Base-by-base conservation (phyloP, 2,329 filamentous ascomycete genomes). In the Trichoderma semiorbis region DNA sequence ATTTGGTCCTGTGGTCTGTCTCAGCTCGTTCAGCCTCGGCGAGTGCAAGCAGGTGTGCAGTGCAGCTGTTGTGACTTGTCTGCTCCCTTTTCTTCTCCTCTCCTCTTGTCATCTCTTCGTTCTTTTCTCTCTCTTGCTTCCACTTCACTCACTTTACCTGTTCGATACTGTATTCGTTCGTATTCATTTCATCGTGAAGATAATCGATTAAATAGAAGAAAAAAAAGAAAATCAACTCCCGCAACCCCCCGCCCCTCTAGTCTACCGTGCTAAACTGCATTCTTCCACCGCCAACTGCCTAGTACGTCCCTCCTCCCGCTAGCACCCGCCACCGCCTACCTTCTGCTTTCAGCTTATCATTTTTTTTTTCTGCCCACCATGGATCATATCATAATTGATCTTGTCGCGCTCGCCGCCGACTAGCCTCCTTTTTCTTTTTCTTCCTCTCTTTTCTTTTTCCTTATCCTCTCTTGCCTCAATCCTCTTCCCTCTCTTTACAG, bases 331-430 rank as follows among this genome's bases (percentile, higher is more conserved):
- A 58, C 64, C 64, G 50, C 50, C 64, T 67, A 67, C 64, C 64
- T 67, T 58, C 64, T 67, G 50, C 66, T 62, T 61, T 62, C 39
- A 62, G 66, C 57, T 62, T 69, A 55, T 43, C 32, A 28, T 34
- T 69, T 69, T 69, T 60, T 58, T 60, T 62, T 69, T 50, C 55
- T 68, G 62, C 62, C 62, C 43, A n/a, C 62, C 62, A 26, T 43
- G 30, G 28, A 68, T 68, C 55, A 43, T 68, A 24, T 58, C 53
- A 34, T 47, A 24, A 43, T 69, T 50, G 39, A 36, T 53, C n/a
- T 28, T 34, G 30, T 66, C 43, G 43, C 43, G 43, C 26, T 53
- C 43, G 43, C 55, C 57, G 21, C 47, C 47, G 11, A 28, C 60
- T 68, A 68, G 32, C 50, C 53, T 68, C 50, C 47, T 64, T 36